Percentiles rank a stretch among this genome's conserved stretches.
phyloP scores from a whole-genome alignment of 2,329 filamentous ascomycete genomes.

The Tolypocladium guangdongense region DNA sequence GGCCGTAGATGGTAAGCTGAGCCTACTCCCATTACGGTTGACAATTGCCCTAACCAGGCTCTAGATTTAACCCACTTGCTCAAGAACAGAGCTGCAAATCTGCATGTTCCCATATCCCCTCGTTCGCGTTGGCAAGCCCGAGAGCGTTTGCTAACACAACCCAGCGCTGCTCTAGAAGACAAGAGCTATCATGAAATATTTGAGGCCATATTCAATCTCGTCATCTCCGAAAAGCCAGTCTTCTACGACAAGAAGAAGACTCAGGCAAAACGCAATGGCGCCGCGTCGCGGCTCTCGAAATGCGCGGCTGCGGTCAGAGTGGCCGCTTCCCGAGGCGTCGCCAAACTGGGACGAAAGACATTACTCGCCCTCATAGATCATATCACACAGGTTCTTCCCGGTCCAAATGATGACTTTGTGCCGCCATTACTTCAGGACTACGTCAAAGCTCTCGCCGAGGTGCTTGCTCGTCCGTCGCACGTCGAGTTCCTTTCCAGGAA shows the following conservation, averaged over 20 bases:
- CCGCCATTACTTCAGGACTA: slow-evolving; percentile 66
- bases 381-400: slow-evolving; percentile 63
- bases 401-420: slow-evolving; percentile 49
- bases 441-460: slow-evolving; percentile 57
- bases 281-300: slow-evolving; percentile 49
- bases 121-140: not conserved
- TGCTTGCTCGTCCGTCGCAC: slow-evolving; percentile 66
- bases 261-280: slow-evolving; percentile 30
- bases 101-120: slow-evolving; percentile 16
- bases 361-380: slow-evolving; percentile 71
- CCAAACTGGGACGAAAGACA: slow-evolving; percentile 63
- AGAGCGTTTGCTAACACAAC: not conserved
- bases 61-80: slow-evolving; percentile 27
- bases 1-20: slow-evolving; percentile 27
- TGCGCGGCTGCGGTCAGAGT: slow-evolving; percentile 63
- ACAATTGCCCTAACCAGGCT: not conserved
- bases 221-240: slow-evolving; percentile 53
- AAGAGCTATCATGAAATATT: slow-evolving; percentile 73
- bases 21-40: not conserved
- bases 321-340: slow-evolving; percentile 57
- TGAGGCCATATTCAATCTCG: slow-evolving; percentile 65
- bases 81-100: slow-evolving; percentile 24
- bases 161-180: slow-evolving; percentile 46
- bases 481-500: slow-evolving; percentile 62
- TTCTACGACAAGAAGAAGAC: slow-evolving; percentile 46